phyloP scores from a whole-genome alignment of 805 yeast genomes.

The Ogataea parapolymorpha region DNA sequence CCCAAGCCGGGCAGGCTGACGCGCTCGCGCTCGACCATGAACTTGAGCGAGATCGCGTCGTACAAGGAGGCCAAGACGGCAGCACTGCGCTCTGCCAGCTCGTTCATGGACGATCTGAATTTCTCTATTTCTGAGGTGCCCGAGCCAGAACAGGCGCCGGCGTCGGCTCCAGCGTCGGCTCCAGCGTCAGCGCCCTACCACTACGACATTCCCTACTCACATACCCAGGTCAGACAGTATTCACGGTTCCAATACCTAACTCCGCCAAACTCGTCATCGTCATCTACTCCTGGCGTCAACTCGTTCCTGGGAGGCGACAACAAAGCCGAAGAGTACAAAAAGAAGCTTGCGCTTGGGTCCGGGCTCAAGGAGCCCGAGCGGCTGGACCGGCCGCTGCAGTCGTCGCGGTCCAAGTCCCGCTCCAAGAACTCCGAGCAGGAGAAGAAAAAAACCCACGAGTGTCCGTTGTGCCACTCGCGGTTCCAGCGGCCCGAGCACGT shows the following conservation, averaged over 20 bases:
- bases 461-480: constrained; percentile 59
- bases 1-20: constrained; percentile 21
- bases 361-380: constrained; percentile 26
- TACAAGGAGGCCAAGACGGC: constrained; percentile 32
- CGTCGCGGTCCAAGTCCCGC: constrained; percentile 34
- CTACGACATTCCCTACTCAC: constrained; percentile 5
- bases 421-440: constrained; percentile 31
- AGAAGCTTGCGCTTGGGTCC: constrained; percentile 4
- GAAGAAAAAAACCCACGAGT: constrained; percentile 56
- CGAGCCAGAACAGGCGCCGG: constrained; percentile 1
- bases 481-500: constrained; percentile 75
- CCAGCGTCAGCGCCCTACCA: constrained; percentile 7
- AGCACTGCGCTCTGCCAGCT: constrained; percentile 20
- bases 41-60: constrained; percentile 52
- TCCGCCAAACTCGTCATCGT: constrained; percentile 23
- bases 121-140: constrained; percentile 18
- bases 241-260: constrained; percentile 20
- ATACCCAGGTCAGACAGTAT: constrained; percentile 5
- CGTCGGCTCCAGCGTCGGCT: constrained; percentile 5
- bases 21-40: constrained; percentile 50
- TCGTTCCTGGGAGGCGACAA: constrained; percentile 1
- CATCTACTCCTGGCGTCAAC: constrained; percentile 15
- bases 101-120: constrained; percentile 11
- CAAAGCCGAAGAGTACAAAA: constrained; percentile 4
- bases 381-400: constrained; percentile 33